Evolutionary conservation across 164 flowering plant genomes (phyloP), one percentile per base, ranked within the genome.

Genomic region (Chloranthus sessilifolius): DNA sequence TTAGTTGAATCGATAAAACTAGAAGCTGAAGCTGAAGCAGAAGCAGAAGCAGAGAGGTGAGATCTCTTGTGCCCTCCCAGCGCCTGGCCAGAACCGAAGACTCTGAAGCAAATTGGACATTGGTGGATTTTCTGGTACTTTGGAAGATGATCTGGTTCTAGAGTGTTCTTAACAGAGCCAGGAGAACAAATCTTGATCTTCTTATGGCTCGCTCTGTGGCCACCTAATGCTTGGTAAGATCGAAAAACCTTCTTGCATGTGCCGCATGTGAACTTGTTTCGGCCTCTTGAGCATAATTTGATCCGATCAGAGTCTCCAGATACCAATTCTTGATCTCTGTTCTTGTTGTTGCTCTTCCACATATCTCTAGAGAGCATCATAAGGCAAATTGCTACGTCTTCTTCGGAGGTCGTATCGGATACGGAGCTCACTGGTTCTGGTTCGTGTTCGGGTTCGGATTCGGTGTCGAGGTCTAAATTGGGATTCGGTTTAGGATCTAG

Each of bases 121-220:
- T 75, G 68, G 30, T 79, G 81, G 26, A 69, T 52, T 60, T 62
- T 84, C 1, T 60, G 69, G 16, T 53, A 59, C 15, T n/a, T 28
- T 42, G 43, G 65, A 9, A n/a, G n/a, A n/a, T n/a, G n/a, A 30
- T 69, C 44, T 7, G 55, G 10, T 7, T 42, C 49, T 5, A 15
- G 49, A 33, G 26, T 30, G 39, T n/a, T 25, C 1, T 41, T 1
- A 23, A 44, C 20, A 28, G 59, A 15, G 12, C 43, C 56, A 30
- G 21, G 37, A 2, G 19, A 52, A 27, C 64, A 62, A 11, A 50
- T 33, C 40, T 61, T 79, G 56, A 68, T 64, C 71, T 78, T 86
- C 79, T 79, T 85, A 77, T 89, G 97, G 55, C 91, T 85, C 5
- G 97, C 91, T 52, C 87, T 53, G 62, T 88, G 97, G 0, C 97